A percentile compares a stretch with the other conserved stretches of the same genome.
Conservation (phyloP, 164 flowering plant species). For the Chloranthus sessilifolius region DNA sequence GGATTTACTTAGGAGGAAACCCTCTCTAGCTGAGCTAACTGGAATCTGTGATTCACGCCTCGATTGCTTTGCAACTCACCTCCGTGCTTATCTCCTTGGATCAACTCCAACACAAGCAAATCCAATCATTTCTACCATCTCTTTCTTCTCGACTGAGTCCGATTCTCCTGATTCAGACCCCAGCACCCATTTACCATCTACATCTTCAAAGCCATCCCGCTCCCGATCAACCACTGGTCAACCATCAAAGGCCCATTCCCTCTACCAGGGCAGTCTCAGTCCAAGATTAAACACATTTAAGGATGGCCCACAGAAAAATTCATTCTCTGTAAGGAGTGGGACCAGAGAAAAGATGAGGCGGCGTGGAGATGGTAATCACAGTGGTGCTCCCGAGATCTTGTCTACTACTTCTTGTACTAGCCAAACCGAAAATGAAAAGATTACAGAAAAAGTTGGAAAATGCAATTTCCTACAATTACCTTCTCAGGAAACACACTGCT, state of each 20-base stretch:
- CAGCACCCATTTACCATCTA: constrained; percentile 15
- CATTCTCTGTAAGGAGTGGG: constrained; percentile 34
- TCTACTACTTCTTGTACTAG: constrained; percentile 17
- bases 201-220: constrained; percentile 28
- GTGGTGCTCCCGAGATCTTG: constrained; percentile 23
- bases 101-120: constrained; percentile 29
- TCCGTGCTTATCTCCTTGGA: constrained; percentile 68
- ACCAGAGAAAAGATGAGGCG: constrained; percentile 49
- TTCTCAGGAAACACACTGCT: constrained; percentile 41
- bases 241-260: constrained; percentile 29
- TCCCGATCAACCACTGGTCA: constrained; percentile 27
- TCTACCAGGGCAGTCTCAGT: constrained; percentile 57
- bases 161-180: constrained; percentile 23
- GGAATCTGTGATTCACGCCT: constrained; percentile 85
- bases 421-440: constrained; percentile 27
- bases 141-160: constrained; percentile 10
- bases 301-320: constrained; percentile 45
- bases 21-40: constrained; percentile 74
- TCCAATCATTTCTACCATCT: constrained; percentile 10
- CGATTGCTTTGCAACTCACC: constrained; percentile 65
- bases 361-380: constrained; percentile 31
- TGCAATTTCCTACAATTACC: constrained; percentile 12
- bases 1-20: constrained; percentile 60
- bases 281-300: constrained; percentile 63
- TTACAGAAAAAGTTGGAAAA: constrained; percentile 18